phyloP scores from a whole-genome alignment of 2,329 filamentous ascomycete species.

The Fusarium keratoplasticum region DNA sequence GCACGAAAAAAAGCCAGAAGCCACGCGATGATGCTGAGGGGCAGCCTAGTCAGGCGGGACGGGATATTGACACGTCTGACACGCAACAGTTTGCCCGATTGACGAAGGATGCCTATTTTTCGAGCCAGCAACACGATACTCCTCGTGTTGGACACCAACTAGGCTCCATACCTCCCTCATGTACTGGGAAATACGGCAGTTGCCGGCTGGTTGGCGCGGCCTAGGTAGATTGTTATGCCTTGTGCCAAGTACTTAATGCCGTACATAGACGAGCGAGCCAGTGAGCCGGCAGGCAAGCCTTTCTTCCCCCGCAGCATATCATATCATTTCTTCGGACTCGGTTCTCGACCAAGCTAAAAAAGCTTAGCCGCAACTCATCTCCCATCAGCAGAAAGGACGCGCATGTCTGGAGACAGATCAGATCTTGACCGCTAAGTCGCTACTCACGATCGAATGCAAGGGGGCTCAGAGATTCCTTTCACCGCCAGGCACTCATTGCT shows the following conservation, averaged over 20 bases:
- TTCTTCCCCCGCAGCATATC: not conserved
- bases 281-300: not conserved
- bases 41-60: not conserved
- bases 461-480: not conserved
- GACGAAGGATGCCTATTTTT: not conserved
- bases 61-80: not conserved
- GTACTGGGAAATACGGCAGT: not conserved
- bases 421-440: not conserved
- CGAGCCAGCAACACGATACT: not conserved
- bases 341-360: conserved; percentile 3
- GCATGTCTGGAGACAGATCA: not conserved
- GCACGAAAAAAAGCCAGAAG: conserved; percentile 1
- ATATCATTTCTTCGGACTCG: not conserved
- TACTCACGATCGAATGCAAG: not conserved
- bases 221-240: not conserved
- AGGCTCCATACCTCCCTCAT: not conserved
- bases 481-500: not conserved
- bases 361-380: conserved; percentile 12
- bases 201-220: not conserved
- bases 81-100: not conserved
- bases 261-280: not conserved
- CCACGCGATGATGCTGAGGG: not conserved
- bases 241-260: not conserved
- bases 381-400: not conserved
- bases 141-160: not conserved